Evolutionary conservation across 768 basidiomycete genomes (phyloP).

Genomic region (Tephrocybe sp.): DNA sequence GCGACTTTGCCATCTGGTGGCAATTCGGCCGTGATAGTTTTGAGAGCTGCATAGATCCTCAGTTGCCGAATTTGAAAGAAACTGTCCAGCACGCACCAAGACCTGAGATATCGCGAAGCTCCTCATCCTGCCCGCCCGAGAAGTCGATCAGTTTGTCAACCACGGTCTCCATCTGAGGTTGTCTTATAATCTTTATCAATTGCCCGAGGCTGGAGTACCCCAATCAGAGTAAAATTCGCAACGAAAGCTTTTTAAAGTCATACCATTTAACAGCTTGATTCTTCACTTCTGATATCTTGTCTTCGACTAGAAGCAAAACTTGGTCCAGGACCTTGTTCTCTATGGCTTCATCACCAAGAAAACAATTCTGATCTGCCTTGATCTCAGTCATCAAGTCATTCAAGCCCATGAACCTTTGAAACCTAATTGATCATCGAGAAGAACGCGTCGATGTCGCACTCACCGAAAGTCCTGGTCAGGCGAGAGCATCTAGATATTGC

Average conservation of each 20-base stretch:
- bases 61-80: background rate
- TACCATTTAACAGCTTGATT: constrained; percentile 96
- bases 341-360: constrained; percentile 80
- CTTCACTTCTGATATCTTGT: constrained; percentile 98
- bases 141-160: constrained; percentile 89
- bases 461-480: constrained; percentile 91
- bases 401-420: constrained; percentile 89
- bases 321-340: constrained; percentile 85
- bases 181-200: constrained; percentile 86
- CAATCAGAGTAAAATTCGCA: constrained; percentile 6
- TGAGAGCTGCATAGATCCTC: constrained; percentile 60
- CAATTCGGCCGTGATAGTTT: constrained; percentile 92
- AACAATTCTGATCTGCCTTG: constrained; percentile 71
- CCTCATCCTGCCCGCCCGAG: constrained; percentile 86
- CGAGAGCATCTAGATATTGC: constrained; percentile 71
- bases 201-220: constrained; percentile 68
- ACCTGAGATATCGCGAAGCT: constrained; percentile 90
- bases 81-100: constrained; percentile 59
- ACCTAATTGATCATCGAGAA: constrained; percentile 16
- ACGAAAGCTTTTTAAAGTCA: constrained; percentile 16
- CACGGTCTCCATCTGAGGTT: constrained; percentile 79
- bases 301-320: constrained; percentile 85
- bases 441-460: constrained; percentile 24
- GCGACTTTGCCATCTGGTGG: constrained; percentile 82
- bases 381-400: constrained; percentile 93